Conservation (phyloP, 1,139 yeast species). For the Debaryomyces robertsiae region DNA sequence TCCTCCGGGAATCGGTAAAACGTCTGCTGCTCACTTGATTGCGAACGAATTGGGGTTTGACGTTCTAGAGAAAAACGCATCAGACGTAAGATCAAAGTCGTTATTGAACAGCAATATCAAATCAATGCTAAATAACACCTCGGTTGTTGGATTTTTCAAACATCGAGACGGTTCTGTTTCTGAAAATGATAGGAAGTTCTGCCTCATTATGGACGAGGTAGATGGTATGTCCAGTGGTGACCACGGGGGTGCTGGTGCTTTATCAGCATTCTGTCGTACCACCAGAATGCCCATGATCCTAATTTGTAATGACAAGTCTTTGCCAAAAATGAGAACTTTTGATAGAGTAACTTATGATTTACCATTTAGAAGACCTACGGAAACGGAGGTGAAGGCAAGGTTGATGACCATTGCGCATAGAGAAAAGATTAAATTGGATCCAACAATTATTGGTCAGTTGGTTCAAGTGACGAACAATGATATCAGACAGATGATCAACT, state of each 20-base stretch:
- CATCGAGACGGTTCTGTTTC: constrained; percentile 38
- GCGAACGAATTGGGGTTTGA: constrained; percentile 72
- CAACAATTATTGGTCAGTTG: constrained; percentile 78
- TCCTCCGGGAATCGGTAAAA: constrained; percentile 84
- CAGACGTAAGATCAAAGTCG: constrained; percentile 87
- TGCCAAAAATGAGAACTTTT: constrained; percentile 96
- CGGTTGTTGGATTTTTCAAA: constrained; percentile 76
- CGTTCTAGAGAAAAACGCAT: constrained; percentile 74
- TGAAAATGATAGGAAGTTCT: constrained; percentile 54
- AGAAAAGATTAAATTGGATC: constrained; percentile 80
- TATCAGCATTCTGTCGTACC: constrained; percentile 82
- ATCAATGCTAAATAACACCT: constrained; percentile 75
- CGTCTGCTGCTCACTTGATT: constrained; percentile 76
- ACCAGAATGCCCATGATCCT: constrained; percentile 89
- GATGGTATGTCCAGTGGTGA: constrained; percentile 99
- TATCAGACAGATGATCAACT: constrained; percentile 89
- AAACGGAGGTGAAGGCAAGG: constrained; percentile 76
- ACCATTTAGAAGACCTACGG: constrained; percentile 87
- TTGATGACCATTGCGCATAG: constrained; percentile 88
- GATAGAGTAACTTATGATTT: constrained; percentile 83
- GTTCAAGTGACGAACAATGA: constrained; percentile 88
- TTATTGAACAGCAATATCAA: constrained; percentile 68
- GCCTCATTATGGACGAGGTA: constrained; percentile 96
- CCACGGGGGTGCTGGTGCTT: constrained; percentile 96
- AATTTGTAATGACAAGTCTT: constrained; percentile 88